Percentiles rank a stretch among this genome's conserved stretches.
Evolutionary conservation across 164 flowering plant genomes (phyloP).

Genomic region (Kalanchoe fedtschenkoi): DNA sequence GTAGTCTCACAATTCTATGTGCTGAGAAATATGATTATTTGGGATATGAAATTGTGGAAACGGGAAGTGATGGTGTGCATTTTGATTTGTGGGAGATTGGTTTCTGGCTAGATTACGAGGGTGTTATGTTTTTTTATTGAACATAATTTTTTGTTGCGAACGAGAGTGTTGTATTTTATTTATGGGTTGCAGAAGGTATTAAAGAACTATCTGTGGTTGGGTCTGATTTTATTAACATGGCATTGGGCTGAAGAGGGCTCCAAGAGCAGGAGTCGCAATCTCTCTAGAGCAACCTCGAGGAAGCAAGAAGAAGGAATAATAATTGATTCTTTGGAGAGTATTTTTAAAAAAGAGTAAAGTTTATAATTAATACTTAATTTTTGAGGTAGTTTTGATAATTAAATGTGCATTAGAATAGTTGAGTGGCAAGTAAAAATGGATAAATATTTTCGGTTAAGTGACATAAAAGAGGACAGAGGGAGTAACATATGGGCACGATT

Average conservation of each 20-base stretch:
- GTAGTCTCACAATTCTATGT: slow-evolving; percentile 24
- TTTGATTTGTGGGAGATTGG: slow-evolving; percentile 43
- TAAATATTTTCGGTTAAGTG: no score
- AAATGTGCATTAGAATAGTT: no score
- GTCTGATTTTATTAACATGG: slow-evolving; percentile 44
- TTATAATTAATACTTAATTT: no score
- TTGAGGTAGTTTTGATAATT: no score
- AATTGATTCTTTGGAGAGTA: slow-evolving; percentile 37
- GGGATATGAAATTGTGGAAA: slow-evolving; percentile 40
- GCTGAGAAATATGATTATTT: slow-evolving; percentile 13
- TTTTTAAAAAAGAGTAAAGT: no score
- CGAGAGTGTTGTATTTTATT: slow-evolving; percentile 50
- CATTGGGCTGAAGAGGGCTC: slow-evolving; percentile 14
- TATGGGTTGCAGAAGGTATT: slow-evolving; percentile 46
- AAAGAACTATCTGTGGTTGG: slow-evolving; percentile 39
- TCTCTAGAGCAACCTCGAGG: slow-evolving; percentile 19
- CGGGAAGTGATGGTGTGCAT: slow-evolving; percentile 42
- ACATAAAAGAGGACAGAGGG: no score
- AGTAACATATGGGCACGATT: no score
- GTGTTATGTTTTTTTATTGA: slow-evolving; percentile 49
- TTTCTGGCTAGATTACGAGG: slow-evolving; percentile 35
- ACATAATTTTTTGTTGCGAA: slow-evolving; percentile 38
- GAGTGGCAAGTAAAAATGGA: no score
- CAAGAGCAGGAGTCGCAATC: slow-evolving; percentile 17
- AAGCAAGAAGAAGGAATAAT: slow-evolving; percentile 30